Conservation (phyloP, 2,329 filamentous ascomycete genomes). For the Alternaria triticina region DNA sequence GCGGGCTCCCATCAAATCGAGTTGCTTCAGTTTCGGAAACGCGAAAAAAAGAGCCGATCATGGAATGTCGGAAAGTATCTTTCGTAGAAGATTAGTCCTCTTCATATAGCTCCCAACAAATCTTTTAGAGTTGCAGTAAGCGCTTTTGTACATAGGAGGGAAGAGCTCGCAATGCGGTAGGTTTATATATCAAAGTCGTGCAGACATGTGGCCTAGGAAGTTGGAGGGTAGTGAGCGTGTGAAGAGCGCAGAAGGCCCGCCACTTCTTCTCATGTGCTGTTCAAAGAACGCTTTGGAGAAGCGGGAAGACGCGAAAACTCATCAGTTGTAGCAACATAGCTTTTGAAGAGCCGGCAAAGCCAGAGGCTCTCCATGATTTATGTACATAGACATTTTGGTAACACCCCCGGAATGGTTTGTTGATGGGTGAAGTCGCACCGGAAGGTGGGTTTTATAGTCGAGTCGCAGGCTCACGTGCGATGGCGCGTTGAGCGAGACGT, state of each 20-base stretch:
- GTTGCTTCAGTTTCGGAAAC: background rate
- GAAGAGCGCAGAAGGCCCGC: background rate
- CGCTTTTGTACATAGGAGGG: background rate
- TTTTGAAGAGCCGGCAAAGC: background rate
- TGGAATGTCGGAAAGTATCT: too few species aligned
- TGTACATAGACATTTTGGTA: too few species aligned
- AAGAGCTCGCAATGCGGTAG: background rate
- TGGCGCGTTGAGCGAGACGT: background rate
- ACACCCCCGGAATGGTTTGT: background rate
- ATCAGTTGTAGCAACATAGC: fast-evolving
- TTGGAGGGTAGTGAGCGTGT: background rate
- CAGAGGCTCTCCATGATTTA: background rate
- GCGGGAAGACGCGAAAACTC: background rate
- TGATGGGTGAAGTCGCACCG: background rate
- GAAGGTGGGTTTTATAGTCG: background rate
- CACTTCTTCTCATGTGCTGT: background rate
- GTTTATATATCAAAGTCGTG: background rate
- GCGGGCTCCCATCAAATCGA: too few species aligned
- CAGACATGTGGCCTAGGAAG: background rate
- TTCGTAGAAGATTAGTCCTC: background rate
- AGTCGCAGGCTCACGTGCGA: background rate
- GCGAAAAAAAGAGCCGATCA: background rate
- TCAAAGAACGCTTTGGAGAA: background rate
- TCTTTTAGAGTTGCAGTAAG: background rate
- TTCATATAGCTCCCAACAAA: too few species aligned